Percentiles rank a stretch among this genome's conserved stretches.
Conservation (phyloP, 768 basidiomycete species). For the Russula brevipes region DNA sequence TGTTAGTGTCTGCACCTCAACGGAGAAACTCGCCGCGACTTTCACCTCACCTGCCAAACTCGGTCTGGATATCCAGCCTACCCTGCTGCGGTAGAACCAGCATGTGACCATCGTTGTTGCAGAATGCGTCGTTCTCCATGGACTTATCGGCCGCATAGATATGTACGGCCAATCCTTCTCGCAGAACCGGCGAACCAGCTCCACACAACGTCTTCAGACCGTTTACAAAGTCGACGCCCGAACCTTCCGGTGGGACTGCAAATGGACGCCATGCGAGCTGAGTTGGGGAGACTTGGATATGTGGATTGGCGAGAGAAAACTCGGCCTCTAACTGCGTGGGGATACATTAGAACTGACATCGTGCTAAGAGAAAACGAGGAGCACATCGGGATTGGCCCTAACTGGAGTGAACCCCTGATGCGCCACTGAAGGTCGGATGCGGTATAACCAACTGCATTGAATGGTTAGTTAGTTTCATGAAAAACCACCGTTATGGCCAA, state of each 20-base stretch:
- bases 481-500: neutral
- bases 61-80: conserved; percentile 62
- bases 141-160: conserved; percentile 55
- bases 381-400: conserved; percentile 54
- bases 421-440: conserved; percentile 62
- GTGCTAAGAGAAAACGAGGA: conserved; percentile 24
- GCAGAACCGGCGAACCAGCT: conserved; percentile 56
- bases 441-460: conserved; percentile 51
- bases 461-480: neutral
- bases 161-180: conserved; percentile 61
- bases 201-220: conserved; percentile 61
- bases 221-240: conserved; percentile 49
- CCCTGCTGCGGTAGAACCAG: conserved; percentile 62
- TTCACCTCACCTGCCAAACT: conserved; percentile 52
- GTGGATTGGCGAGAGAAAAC: conserved; percentile 56
- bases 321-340: conserved; percentile 50
- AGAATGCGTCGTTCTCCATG: conserved; percentile 58
- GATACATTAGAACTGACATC: neutral
- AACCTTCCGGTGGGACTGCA: conserved; percentile 41
- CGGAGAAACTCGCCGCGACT: conserved; percentile 5
- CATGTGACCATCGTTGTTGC: conserved; percentile 62
- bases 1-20: neutral
- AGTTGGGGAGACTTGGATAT: conserved; percentile 55
- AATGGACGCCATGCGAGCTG: conserved; percentile 65
- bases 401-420: conserved; percentile 56